Conservation (phyloP, 1,284 basidiomycete species). For the Rhizoctonia solani region DNA sequence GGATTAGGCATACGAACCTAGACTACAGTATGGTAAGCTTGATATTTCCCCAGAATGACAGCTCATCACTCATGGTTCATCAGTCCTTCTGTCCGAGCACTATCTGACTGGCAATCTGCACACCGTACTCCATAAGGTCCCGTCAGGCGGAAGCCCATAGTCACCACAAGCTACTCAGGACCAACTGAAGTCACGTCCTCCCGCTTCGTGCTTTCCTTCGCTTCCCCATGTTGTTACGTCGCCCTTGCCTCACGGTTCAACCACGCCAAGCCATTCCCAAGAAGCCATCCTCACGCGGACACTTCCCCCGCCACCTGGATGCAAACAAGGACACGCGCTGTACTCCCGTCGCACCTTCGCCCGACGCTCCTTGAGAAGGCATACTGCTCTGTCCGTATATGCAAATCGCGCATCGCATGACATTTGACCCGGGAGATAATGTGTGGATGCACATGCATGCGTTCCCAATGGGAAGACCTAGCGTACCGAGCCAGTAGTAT, state of each 20-base stretch:
- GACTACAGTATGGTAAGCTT: no score
- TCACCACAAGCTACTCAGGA: conserved; percentile 24
- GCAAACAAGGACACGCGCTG: conserved; percentile 4
- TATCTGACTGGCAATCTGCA: not conserved
- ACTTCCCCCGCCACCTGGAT: not conserved
- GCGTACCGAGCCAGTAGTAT: not conserved
- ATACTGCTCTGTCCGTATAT: not conserved
- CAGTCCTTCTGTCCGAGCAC: not conserved
- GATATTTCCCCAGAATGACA: no score
- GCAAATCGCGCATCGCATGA: not conserved
- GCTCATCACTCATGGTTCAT: not conserved
- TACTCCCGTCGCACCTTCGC: not conserved
- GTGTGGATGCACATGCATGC: conserved; percentile 13
- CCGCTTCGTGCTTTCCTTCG: conserved; percentile 1
- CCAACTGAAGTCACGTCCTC: not conserved
- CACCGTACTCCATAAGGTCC: not conserved
- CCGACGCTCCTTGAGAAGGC: conserved; percentile 10
- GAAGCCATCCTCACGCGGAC: conserved; percentile 4
- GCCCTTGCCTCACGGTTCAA: not conserved
- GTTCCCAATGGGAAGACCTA: not conserved
- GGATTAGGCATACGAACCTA: no score
- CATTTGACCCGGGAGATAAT: not conserved
- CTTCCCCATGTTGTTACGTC: not conserved
- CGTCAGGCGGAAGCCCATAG: not conserved
- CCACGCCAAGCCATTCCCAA: conserved; percentile 20